Base-by-base conservation (phyloP, 306 rosid genomes). In the Abrus pulchellus region DNA sequence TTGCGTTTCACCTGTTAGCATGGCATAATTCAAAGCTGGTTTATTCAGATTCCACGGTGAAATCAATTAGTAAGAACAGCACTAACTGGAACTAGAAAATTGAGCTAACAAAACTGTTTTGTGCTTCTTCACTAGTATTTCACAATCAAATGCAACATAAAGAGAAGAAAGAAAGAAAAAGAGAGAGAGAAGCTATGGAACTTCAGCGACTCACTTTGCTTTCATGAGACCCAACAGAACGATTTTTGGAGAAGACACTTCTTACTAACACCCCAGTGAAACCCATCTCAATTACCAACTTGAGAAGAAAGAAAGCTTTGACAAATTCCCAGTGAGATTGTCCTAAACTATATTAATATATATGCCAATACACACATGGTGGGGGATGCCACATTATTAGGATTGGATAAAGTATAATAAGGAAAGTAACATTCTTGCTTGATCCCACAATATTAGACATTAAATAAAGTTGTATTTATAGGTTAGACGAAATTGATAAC, bases 231-330 rank as follows among this genome's bases (percentile, higher is more conserved):
- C 81, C 77, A 48, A 56, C 34, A 53, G 91, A 84, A 11, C 92
- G 82, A 70, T 82, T 92, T 81, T 83, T 89, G 56, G 90, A 87
- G 90, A 94, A 90, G 80, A 94, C 98, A 84, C 82, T 90, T 84
- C 86, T 88, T 43, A 89, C 97, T 82, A 94, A 81, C 70, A 85
- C 98, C 12, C 92, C 88, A 28, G 84, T 88, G 89, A 94, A 87
- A n/a, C 98, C 98, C 98, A 94, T 94, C 54, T 68, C 56, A 54
- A 71, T 48, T 67, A 62, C 54, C 38, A 74, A 75, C n/a, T 74
- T 64, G 80, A 77, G 55, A 73, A 66, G 69, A 73, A 75, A 68
- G 73, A 53, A 79, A 63, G 9, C 68, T 63, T 75, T 27, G 9
- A 41, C 63, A 59, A 59, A 45, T 82, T 67, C 80, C 70, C 78